phyloP scores from a whole-genome alignment of 345 rosid genomes.

The Populus nigra region DNA sequence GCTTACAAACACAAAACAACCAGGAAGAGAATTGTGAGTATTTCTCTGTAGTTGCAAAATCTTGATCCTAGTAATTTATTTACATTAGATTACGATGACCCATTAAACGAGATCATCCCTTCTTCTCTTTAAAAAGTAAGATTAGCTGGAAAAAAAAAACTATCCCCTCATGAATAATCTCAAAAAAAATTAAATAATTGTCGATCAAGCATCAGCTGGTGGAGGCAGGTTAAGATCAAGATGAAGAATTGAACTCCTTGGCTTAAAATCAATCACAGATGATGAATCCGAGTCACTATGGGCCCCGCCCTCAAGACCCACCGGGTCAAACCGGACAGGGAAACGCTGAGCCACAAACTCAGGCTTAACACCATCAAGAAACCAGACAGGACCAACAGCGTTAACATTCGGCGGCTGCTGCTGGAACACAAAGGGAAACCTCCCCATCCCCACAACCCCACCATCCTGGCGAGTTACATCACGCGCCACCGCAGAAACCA shows the following conservation, averaged over 20 bases:
- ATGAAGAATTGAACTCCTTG: constrained; percentile 21
- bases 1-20: constrained; percentile 17
- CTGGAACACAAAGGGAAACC: constrained; percentile 50
- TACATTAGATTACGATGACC: neutral
- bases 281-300: constrained; percentile 47
- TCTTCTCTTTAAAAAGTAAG: neutral
- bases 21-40: neutral
- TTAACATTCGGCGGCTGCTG: constrained; percentile 23
- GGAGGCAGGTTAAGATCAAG: constrained; percentile 77
- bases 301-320: constrained; percentile 27
- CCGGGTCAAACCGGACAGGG: constrained; percentile 48
- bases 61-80: neutral
- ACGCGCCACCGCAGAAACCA: constrained; percentile 20
- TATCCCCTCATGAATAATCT: neutral
- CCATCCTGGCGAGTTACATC: constrained; percentile 24
- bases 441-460: constrained; percentile 18
- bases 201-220: constrained; percentile 50
- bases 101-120: neutral
- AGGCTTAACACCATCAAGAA: constrained; percentile 33
- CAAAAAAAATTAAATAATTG: neutral
- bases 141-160: constrained; percentile 4
- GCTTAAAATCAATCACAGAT: constrained; percentile 40
- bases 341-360: constrained; percentile 38
- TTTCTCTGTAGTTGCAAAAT: constrained; percentile 10
- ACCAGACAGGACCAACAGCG: constrained; percentile 35